Percentiles rank a stretch among this genome's conserved stretches.
phyloP scores from a whole-genome alignment of 495 filamentous ascomycete genomes.

The Symbiotaphrina buchneri region DNA sequence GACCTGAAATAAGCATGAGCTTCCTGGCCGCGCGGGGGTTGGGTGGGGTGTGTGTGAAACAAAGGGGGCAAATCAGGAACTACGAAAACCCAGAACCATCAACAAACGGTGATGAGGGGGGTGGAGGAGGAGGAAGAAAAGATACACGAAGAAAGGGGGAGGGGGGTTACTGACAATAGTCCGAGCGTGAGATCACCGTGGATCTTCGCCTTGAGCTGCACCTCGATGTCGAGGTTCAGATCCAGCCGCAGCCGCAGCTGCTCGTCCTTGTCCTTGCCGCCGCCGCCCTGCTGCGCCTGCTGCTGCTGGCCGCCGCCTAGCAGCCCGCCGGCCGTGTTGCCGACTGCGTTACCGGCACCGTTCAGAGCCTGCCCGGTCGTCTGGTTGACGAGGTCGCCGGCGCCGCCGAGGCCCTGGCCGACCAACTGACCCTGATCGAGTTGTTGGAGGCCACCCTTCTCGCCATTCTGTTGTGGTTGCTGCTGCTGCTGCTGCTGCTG shows the following conservation, averaged over 20 bases:
- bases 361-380: conserved; percentile 15
- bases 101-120: conserved; percentile 1
- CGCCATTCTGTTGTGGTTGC: neutral
- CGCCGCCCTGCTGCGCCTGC: conserved; percentile 18
- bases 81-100: neutral
- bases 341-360: conserved; percentile 31
- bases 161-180: conserved; percentile 43
- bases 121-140: conserved; percentile 2
- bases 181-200: conserved; percentile 74
- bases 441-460: neutral
- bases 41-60: no score
- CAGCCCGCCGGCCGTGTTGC: conserved; percentile 36
- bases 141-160: neutral
- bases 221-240: conserved; percentile 73
- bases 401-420: conserved; percentile 5
- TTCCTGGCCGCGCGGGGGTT: no score
- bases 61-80: no score
- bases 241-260: conserved; percentile 60
- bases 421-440: conserved; percentile 1
- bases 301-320: conserved; percentile 16
- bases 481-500: neutral
- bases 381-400: conserved; percentile 26
- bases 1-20: no score
- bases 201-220: conserved; percentile 80
- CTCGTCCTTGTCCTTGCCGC: conserved; percentile 31